phyloP scores from a whole-genome alignment of 495 filamentous ascomycete genomes.

The Darksidea phi region DNA sequence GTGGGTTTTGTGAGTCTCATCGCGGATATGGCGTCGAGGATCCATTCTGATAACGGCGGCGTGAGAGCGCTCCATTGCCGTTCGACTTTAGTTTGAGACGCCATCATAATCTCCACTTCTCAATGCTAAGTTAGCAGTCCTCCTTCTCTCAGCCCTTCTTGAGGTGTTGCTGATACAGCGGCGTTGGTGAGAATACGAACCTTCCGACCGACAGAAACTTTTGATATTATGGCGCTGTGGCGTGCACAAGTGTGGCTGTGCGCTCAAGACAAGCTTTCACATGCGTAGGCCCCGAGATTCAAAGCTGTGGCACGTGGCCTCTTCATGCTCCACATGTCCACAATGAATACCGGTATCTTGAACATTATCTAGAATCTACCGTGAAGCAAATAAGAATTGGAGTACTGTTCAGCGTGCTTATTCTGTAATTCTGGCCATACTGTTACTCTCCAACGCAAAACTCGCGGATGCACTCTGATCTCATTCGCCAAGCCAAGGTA shows the following conservation, averaged over 20 bases:
- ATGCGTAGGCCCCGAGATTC: too few relatives aligned
- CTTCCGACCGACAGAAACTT: conserved; percentile 9
- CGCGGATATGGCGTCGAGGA: conserved; percentile 74
- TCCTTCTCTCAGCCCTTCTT: not conserved
- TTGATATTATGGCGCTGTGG: conserved; percentile 18
- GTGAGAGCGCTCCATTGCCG: conserved; percentile 78
- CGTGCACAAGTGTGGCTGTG: conserved; percentile 9
- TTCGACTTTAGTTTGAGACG: conserved; percentile 22
- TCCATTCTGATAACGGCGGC: conserved; percentile 83
- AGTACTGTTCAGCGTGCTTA: too few relatives aligned
- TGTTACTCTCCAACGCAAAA: too few relatives aligned
- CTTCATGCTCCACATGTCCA: not conserved
- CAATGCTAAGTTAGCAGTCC: not conserved
- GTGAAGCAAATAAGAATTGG: too few relatives aligned
- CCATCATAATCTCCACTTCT: conserved; percentile 12
- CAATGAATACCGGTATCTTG: too few relatives aligned
- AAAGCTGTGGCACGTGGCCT: conserved; percentile 13
- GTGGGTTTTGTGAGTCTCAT: conserved; percentile 90
- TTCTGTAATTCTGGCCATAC: too few relatives aligned
- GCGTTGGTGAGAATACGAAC: not conserved
- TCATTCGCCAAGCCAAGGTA: conserved; percentile 4
- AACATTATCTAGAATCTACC: too few relatives aligned
- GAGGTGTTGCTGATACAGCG: not conserved
- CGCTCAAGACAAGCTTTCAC: not conserved
- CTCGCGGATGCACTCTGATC: too few relatives aligned